Evolutionary conservation across 331 rosid species (phyloP).

Genomic region (Spiraea crenata): DNA sequence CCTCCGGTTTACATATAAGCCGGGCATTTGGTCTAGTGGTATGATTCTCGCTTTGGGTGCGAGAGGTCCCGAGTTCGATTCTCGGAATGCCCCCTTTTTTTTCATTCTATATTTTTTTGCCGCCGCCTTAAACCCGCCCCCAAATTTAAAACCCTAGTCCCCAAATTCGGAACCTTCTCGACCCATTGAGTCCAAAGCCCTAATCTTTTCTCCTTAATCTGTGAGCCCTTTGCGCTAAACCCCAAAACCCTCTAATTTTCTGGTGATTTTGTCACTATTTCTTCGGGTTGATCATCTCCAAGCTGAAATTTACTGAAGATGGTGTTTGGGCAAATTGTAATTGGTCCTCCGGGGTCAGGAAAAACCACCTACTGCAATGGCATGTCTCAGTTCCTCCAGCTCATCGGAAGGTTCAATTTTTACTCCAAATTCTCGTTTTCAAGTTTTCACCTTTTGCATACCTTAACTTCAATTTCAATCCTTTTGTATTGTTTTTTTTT

Average conservation of each 20-base stretch:
- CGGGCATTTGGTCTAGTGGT: slow-evolving; percentile 63
- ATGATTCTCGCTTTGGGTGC: slow-evolving; percentile 62
- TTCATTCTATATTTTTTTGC: neutral
- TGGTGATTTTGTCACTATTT: too few species aligned
- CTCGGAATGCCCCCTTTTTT: slow-evolving; percentile 41
- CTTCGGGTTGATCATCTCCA: too few species aligned
- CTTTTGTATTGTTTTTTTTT: neutral
- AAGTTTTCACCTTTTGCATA: neutral
- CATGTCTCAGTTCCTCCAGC: slow-evolving; percentile 86
- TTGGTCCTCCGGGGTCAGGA: slow-evolving; percentile 96
- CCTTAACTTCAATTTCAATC: neutral
- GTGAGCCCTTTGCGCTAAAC: neutral
- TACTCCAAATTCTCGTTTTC: neutral
- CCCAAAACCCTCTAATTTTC: neutral
- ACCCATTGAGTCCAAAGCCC: neutral
- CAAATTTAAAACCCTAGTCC: slow-evolving; percentile 4
- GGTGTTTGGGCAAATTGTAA: slow-evolving; percentile 93
- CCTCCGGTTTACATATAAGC: too few species aligned
- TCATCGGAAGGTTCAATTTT: slow-evolving; percentile 70
- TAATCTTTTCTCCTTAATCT: neutral
- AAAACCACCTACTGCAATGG: slow-evolving; percentile 97
- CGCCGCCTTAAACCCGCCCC: neutral
- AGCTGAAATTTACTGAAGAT: slow-evolving; percentile 26
- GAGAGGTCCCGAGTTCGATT: slow-evolving; percentile 63
- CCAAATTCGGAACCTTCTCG: neutral